phyloP scores from a whole-genome alignment of 2,329 filamentous ascomycete genomes.

The Sordariomycetes sp. region DNA sequence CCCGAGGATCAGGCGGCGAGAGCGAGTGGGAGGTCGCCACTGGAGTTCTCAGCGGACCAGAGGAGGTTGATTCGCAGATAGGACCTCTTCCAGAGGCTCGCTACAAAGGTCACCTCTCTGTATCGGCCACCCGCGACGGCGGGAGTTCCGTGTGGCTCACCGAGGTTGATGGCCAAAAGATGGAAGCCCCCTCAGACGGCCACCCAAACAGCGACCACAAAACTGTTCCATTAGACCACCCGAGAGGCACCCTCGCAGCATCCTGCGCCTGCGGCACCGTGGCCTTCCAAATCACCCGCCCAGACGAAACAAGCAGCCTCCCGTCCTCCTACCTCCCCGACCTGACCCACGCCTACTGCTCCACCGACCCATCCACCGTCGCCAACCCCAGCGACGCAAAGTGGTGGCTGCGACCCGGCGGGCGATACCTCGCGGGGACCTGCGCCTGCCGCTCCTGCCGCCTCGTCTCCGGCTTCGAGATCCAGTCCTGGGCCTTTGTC shows the following conservation, averaged over 20 bases:
- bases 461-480: slow-evolving; percentile 47
- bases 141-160: slow-evolving; percentile 20
- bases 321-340: slow-evolving; percentile 41
- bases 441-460: slow-evolving; percentile 56
- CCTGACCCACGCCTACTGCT: slow-evolving; percentile 35
- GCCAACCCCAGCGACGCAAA: slow-evolving; percentile 37
- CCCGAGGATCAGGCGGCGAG: slow-evolving; percentile 2
- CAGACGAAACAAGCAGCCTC: slow-evolving; percentile 30
- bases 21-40: slow-evolving; percentile 24
- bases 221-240: background rate
- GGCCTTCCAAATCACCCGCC: slow-evolving; percentile 44
- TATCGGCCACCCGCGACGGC: slow-evolving; percentile 22
- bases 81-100: slow-evolving; percentile 9
- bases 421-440: slow-evolving; percentile 47
- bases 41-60: slow-evolving; percentile 6
- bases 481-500: slow-evolving; percentile 57
- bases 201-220: background rate
- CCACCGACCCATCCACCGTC: slow-evolving; percentile 15
- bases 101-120: slow-evolving; percentile 12
- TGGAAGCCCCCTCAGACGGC: background rate
- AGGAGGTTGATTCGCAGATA: background rate
- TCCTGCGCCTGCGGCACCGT: slow-evolving; percentile 28
- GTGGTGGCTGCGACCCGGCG: slow-evolving; percentile 45
- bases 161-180: background rate
- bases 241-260: slow-evolving; percentile 9